phyloP scores from a whole-genome alignment of 164 flowering plant genomes.

The Piper betle region DNA sequence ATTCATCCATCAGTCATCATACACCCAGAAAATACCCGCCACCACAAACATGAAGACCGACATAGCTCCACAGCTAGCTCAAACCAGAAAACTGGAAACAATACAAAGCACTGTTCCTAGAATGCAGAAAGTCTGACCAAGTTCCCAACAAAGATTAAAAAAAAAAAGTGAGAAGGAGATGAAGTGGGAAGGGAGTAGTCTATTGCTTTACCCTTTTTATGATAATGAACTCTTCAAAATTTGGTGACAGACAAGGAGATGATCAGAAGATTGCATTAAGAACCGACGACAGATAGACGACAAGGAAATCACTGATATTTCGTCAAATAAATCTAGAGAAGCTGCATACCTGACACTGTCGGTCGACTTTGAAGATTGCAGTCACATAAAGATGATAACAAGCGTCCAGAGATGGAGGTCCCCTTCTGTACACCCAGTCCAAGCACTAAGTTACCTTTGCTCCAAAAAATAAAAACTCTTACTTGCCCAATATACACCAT shows the following conservation, averaged over 20 bases:
- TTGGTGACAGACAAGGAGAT: not conserved
- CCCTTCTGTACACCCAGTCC: not conserved
- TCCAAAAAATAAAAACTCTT: too few relatives aligned
- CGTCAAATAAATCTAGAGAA: too few relatives aligned
- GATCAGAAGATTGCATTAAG: too few relatives aligned
- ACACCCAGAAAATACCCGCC: not conserved
- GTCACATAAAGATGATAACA: not conserved
- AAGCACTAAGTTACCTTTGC: not conserved
- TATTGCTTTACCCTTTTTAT: not conserved
- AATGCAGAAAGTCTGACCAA: not conserved
- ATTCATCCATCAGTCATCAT: not conserved
- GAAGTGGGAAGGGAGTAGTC: not conserved
- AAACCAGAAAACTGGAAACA: not conserved
- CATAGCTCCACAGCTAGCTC: not conserved
- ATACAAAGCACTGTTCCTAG: too few relatives aligned
- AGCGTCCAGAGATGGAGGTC: not conserved
- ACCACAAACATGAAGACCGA: not conserved
- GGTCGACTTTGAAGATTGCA: not conserved
- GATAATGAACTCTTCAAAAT: not conserved
- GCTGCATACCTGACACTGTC: not conserved
- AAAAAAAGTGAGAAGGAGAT: not conserved
- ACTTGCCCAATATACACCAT: too few relatives aligned
- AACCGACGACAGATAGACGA: not conserved
- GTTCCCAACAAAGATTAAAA: not conserved
- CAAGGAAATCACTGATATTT: not conserved